Evolutionary conservation across 495 filamentous ascomycete species (phyloP), one percentile per base, ranked within the genome.

Genomic region (Neurospora discreta): DNA sequence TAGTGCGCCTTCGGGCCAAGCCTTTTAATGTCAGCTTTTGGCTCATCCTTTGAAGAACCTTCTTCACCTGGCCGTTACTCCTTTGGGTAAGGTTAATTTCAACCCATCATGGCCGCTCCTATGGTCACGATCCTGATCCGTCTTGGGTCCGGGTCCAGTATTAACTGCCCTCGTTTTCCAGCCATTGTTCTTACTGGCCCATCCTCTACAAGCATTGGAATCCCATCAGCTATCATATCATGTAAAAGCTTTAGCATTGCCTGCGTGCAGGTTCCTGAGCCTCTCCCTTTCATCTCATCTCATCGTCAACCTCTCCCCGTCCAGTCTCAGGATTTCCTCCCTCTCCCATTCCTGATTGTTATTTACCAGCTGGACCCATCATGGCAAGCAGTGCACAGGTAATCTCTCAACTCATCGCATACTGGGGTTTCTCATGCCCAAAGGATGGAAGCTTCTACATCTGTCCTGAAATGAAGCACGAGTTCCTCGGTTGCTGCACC

Each of bases 401-500:
- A 20, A 20, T 46, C 44, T 4, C 5, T 8, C 13, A 6, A 60
- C 23, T 60, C 26, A 60, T 33, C 69, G 26, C 3, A 3, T 65
- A 38, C 23, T 60, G 30, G 41, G 80, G 80, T 0, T 69, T 80
- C 9, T 74, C 73, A 5, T 82, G 81, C 58, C 80, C 81, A 11
- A 68, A 0, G 0, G 75, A 71, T n/a, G 77, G 81, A 43, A 36
- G 36, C 1, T 80, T 79, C 69, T 77, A 82, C 69, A 76, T 78
- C 26, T 82, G 81, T 71, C 40, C 68, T 13, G 69, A 75, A 10
- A 71, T 43, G 7, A 65, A 39, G 6, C 46, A 68, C n/a, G 69
- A 75, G 38, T 82, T 82, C 58, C 18, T 82, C 8, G 81, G 81
- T 1, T 82, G 81, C 69, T 82, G 81, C 67, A 76, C 71, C 39